A percentile compares a stretch with the other conserved stretches of the same genome.
These are phyloP conservation scores for Picea glauca DNA, from an alignment of 75 land plant species.

Conservation along the genomic window DNA sequence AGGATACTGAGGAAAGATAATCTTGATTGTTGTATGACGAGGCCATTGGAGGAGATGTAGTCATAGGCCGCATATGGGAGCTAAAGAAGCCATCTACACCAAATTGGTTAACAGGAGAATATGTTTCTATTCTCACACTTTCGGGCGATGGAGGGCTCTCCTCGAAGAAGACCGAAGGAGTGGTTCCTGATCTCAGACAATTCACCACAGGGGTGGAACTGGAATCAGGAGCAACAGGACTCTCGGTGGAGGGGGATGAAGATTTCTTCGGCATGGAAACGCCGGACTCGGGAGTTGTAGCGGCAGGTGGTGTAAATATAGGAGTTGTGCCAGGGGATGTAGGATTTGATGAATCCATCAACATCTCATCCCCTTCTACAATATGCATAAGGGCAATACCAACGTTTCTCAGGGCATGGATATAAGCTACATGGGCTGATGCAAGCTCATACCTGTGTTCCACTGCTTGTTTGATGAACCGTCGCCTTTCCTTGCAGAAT, in stretches of 20 bases:
- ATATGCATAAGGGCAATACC: slow-evolving; percentile 69
- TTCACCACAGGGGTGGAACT: slow-evolving; percentile 15
- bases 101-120: slow-evolving; percentile 31
- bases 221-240: background rate
- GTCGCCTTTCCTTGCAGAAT: slow-evolving; percentile 77
- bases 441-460: slow-evolving; percentile 64
- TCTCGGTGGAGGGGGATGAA: background rate
- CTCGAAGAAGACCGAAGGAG: slow-evolving; percentile 40
- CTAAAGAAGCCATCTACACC: slow-evolving; percentile 39
- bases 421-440: slow-evolving; percentile 70
- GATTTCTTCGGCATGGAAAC: slow-evolving; percentile 9
- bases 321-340: slow-evolving; percentile 1
- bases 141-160: slow-evolving; percentile 55
- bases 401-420: slow-evolving; percentile 61
- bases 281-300: background rate
- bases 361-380: slow-evolving; percentile 36
- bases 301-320: background rate
- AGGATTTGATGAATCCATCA: background rate
- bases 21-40: slow-evolving; percentile 36
- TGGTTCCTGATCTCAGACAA: slow-evolving; percentile 42
- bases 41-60: slow-evolving; percentile 21
- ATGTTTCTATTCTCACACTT: slow-evolving; percentile 37
- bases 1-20: slow-evolving; percentile 22
- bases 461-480: slow-evolving; percentile 76
- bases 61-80: slow-evolving; percentile 20